Base-by-base conservation (phyloP, 306 rosid genomes). In the Pyrus bretschneideri region DNA sequence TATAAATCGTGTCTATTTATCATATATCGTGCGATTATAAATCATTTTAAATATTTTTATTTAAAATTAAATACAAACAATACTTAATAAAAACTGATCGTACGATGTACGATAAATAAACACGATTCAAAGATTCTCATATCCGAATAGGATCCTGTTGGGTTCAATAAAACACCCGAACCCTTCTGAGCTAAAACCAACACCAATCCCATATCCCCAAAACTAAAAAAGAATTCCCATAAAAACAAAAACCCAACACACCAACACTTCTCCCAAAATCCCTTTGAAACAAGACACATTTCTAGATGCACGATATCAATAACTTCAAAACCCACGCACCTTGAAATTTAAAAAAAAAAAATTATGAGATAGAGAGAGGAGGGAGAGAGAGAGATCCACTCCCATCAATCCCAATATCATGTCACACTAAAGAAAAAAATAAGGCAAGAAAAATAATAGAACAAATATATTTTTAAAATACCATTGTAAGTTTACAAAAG, bases 361-460 rank as follows among this genome's bases (percentile, higher is more conserved):
- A 55, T 52, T 18, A 65, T 13, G 35, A 3, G 29, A 0, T 35
- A 9, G 63, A 62, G n/a, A 78, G 19, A 27, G 8, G n/a, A 0
- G 45, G 9, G 63, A 62, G 17, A 78, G 19, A 27, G 8, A 71
- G 51, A 35, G 62, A 66, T 59, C 67, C 80, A 6, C 72, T 38
- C 30, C 80, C 83, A 66, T 81, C 87, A 78, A 74, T 81, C 87
- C 87, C 85, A 54, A 84, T n/a, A n/a, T n/a, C n/a, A n/a, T n/a
- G n/a, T n/a, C n/a, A n/a, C 23, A 18, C 30, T 63, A 14, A 6
- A 19, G 11, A 35, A 17, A 31, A 57, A 52, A 22, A n/a, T 11
- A 57, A 38, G 45, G 11, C 35, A 0, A 33, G 17, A 4, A 7
- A 70, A 54, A 63, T 45, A 72, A 64, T 17, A 52, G 27, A 23